Evolutionary conservation across 2,329 filamentous ascomycete genomes (phyloP).

Genomic region (Didymella arachidicola): DNA sequence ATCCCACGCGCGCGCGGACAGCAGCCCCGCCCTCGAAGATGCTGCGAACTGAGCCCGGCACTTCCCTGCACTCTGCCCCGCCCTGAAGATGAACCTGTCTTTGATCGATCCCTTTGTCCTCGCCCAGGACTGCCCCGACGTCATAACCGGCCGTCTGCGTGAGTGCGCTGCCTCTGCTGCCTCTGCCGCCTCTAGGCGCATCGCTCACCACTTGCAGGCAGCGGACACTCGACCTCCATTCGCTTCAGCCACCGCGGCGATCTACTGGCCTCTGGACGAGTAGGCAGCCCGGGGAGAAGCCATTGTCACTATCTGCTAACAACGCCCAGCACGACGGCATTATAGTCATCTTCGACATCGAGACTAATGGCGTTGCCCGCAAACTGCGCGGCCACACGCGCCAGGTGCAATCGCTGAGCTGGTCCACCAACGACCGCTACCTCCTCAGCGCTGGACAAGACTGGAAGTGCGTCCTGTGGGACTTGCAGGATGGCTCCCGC

Average conservation of each 20-base stretch:
- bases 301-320: neutral
- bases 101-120: constrained; percentile 75
- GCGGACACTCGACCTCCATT: constrained; percentile 70
- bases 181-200: constrained; percentile 17
- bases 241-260: constrained; percentile 96
- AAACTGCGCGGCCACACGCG: constrained; percentile 93
- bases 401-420: constrained; percentile 93
- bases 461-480: constrained; percentile 97
- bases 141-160: constrained; percentile 87
- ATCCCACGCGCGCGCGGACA: constrained; percentile 15
- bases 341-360: constrained; percentile 94
- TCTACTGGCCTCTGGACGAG: constrained; percentile 90
- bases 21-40: constrained; percentile 29
- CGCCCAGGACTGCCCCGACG: constrained; percentile 86
- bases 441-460: constrained; percentile 92
- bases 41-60: constrained; percentile 28
- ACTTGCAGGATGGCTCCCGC: constrained; percentile 75
- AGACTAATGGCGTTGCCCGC: constrained; percentile 94
- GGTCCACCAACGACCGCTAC: constrained; percentile 91
- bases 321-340: constrained; percentile 76
- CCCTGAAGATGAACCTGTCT: constrained; percentile 70
- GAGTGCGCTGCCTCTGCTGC: constrained; percentile 44
- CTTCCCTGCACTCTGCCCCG: constrained; percentile 27
- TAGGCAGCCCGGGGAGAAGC: constrained; percentile 49
- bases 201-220: constrained; percentile 53